Evolutionary conservation across 2,329 filamentous ascomycete species (phyloP), one percentile per base, ranked within the genome.

Genomic region (Nigrograna mackinnonii): DNA sequence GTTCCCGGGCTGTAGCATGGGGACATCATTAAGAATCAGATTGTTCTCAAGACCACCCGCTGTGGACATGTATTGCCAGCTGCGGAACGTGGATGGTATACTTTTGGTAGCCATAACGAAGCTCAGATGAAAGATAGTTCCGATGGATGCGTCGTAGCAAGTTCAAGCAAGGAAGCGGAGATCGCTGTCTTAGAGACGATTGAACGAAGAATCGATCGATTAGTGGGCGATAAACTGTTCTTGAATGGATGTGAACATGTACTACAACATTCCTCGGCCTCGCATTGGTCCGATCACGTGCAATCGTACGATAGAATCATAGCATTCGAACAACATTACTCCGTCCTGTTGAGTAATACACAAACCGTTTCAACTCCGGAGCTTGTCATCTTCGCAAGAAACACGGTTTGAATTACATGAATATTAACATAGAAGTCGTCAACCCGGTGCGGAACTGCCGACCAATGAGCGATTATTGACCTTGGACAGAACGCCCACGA

Each of bases 51-150:
- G 64, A 31, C 70, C 71, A 22, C 66, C 67, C 5, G 58, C 46
- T 12, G 73, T 67, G 43, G 54, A 58, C 37, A 49, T 65, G 67
- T 78, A 83, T 35, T 77, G 70, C 79, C 79, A 83, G 37, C 78
- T 77, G 17, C 40, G 40, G 32, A 43, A 43, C 19, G 41, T 22
- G 26, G 26, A 37, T 33, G 40, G 40, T 24, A 33, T 37, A 32
- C 24, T 20, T 24, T 32, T 43, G 22, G 40, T 22, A 43, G 33
- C 33, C 40, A 43, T 43, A 22, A 36, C 36, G 32, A 14, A 28
- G 24, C n/a, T 28, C 24, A n/a, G n/a, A 28, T 28, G 24, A 28
- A 28, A 9, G n/a, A n/a, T 28, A 28, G 24, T 9, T 9, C n/a
- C 9, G 9, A 28, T 9, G 9, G 24, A 28, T n/a, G n/a, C 9